Evolutionary conservation across 1,284 basidiomycete species (phyloP).

Genomic region (Tylopilus orsonianus): DNA sequence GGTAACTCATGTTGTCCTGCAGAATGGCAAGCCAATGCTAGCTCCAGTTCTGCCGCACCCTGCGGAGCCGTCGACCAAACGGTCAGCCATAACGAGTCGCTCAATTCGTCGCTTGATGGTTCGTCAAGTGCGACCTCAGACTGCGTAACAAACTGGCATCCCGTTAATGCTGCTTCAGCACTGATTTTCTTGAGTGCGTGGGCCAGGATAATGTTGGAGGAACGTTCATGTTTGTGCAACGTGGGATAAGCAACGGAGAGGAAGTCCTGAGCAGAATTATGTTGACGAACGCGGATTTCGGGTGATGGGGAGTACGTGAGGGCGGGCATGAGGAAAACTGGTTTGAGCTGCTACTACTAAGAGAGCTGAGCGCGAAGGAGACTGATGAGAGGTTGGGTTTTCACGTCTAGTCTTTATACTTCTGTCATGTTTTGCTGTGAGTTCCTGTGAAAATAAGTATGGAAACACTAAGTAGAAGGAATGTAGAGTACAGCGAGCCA

Average conservation of each 20-base stretch:
- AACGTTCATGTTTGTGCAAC: slow-evolving; percentile 44
- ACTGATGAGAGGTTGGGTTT: neutral
- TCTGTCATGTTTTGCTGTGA: slow-evolving; percentile 19
- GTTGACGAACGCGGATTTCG: slow-evolving; percentile 41
- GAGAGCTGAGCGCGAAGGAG: neutral
- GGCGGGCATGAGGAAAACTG: slow-evolving; percentile 25
- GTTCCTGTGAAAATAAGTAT: slow-evolving; percentile 23
- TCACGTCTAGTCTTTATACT: slow-evolving; percentile 15
- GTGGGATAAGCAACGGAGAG: slow-evolving; percentile 43
- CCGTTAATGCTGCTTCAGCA: slow-evolving; percentile 39
- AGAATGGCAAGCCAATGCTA: slow-evolving; percentile 48
- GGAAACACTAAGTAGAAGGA: slow-evolving; percentile 5
- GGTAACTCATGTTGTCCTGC: slow-evolving; percentile 48
- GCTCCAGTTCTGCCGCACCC: slow-evolving; percentile 37
- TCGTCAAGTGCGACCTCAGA: slow-evolving; percentile 30
- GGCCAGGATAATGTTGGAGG: slow-evolving; percentile 52
- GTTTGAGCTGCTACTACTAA: too few species aligned
- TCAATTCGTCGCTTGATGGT: slow-evolving; percentile 10
- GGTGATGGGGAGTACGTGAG: slow-evolving; percentile 26
- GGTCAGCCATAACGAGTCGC: slow-evolving; percentile 48
- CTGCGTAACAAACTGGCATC: slow-evolving; percentile 38
- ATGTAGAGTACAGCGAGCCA: slow-evolving; percentile 9
- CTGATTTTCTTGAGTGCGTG: slow-evolving; percentile 47
- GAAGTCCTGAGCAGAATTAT: slow-evolving; percentile 43
- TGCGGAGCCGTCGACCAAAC: slow-evolving; percentile 43